phyloP scores from a whole-genome alignment of 139 green algal genomes.

The Medakamo hakoo region DNA sequence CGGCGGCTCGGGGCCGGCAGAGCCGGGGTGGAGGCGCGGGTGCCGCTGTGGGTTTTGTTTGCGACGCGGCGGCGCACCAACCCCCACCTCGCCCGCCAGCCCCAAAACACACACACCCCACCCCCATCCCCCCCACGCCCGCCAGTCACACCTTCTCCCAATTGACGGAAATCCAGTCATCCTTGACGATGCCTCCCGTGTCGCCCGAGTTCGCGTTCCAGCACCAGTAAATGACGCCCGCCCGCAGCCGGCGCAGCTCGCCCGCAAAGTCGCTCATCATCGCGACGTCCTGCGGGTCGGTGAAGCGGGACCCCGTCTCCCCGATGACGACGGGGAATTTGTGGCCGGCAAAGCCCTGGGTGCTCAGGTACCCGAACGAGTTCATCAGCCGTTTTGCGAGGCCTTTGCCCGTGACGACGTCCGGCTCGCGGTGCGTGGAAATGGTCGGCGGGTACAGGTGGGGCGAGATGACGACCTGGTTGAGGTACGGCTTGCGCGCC shows the following conservation, averaged over 20 bases:
- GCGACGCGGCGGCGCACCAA: too few relatives aligned
- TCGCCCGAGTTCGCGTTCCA: slow-evolving; percentile 32
- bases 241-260: slow-evolving; percentile 2
- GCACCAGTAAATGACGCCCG: slow-evolving; percentile 15
- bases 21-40: too few relatives aligned
- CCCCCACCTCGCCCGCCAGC: too few relatives aligned
- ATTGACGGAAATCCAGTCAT: not conserved
- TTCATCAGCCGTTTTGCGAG: slow-evolving; percentile 7
- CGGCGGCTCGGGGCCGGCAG: too few relatives aligned
- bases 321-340: slow-evolving; percentile 24
- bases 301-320: slow-evolving; percentile 22
- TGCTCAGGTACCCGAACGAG: slow-evolving; percentile 21
- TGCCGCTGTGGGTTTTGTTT: too few relatives aligned
- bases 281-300: slow-evolving; percentile 7
- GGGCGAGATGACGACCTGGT: slow-evolving; percentile 16
- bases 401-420: not conserved
- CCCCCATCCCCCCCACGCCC: too few relatives aligned
- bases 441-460: slow-evolving; percentile 12
- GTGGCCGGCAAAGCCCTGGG: slow-evolving; percentile 6
- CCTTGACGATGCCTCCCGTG: slow-evolving; percentile 24
- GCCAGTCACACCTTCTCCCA: too few relatives aligned
- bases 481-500: slow-evolving; percentile 19
- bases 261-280: slow-evolving; percentile 15
- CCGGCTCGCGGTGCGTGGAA: not conserved
- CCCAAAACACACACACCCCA: too few relatives aligned